Conservation (phyloP, 441 rosid species). For the Manihot esculenta region DNA sequence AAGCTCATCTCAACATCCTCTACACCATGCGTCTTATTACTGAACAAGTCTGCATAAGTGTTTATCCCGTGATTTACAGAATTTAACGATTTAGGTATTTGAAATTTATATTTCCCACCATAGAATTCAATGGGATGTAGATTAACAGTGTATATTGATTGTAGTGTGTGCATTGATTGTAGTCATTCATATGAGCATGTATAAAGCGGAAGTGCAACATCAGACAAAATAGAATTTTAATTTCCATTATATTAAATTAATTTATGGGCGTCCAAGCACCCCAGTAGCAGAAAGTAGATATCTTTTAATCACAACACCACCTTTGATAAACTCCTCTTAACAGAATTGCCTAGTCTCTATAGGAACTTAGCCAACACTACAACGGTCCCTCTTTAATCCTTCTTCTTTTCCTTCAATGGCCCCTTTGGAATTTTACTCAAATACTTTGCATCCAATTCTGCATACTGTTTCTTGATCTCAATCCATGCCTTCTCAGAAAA, state of each 20-base stretch:
- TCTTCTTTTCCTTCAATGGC: conserved; percentile 49
- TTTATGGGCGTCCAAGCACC: background rate
- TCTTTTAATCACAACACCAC: background rate
- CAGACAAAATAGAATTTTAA: too few species aligned
- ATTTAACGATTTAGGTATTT: background rate
- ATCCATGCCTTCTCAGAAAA: conserved; percentile 65
- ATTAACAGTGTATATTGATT: too few species aligned
- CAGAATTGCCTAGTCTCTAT: background rate
- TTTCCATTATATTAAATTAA: background rate
- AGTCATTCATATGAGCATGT: too few species aligned
- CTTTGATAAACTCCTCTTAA: background rate
- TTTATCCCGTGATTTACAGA: background rate
- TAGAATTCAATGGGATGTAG: background rate
- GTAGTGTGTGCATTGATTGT: too few species aligned
- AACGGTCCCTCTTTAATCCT: conserved; percentile 36
- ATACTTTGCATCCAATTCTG: conserved; percentile 63
- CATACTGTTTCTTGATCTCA: conserved; percentile 76
- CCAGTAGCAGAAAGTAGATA: background rate
- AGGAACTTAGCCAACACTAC: background rate
- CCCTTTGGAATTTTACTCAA: conserved; percentile 76
- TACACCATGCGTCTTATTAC: conserved; percentile 80
- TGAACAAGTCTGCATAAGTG: conserved; percentile 41
- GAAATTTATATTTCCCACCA: background rate
- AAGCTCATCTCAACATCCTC: conserved; percentile 50
- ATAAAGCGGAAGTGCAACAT: too few species aligned